A percentile compares a stretch with the other conserved stretches of the same genome.
phyloP scores from a whole-genome alignment of 257 asterid species.

The Cynanchum wilfordii region DNA sequence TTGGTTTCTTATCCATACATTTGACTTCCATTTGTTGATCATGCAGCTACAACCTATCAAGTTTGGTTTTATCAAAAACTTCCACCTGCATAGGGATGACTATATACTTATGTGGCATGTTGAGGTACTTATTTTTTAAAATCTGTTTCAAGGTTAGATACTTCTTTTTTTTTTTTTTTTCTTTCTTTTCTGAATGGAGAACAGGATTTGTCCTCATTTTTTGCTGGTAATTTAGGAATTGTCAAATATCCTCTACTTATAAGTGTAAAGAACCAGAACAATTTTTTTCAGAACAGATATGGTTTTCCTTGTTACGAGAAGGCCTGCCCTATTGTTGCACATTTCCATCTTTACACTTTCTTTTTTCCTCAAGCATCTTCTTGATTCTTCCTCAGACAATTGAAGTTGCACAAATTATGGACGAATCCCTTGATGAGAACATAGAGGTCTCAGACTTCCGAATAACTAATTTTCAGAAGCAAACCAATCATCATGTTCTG shows the following conservation, averaged over 20 bases:
- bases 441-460: constrained; percentile 53
- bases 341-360: constrained; percentile 1
- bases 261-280: constrained; percentile 60
- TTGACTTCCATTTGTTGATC: constrained; percentile 20
- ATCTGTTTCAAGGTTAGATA: too few relatives aligned
- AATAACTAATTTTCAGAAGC: constrained; percentile 36
- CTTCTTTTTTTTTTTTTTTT: constrained; percentile 11
- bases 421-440: constrained; percentile 62
- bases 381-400: constrained; percentile 53
- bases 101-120: constrained; percentile 72
- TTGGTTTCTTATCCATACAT: constrained; percentile 5
- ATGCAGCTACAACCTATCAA: constrained; percentile 56
- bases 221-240: constrained; percentile 77
- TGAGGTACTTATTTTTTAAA: constrained; percentile 49
- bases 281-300: constrained; percentile 52
- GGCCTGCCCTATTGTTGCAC: constrained; percentile 38
- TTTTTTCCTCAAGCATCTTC: background rate
- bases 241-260: constrained; percentile 78
- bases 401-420: constrained; percentile 84
- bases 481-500: constrained; percentile 34
- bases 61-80: constrained; percentile 45
- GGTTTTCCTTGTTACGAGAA: constrained; percentile 78
- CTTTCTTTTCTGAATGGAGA: constrained; percentile 93
- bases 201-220: constrained; percentile 82
- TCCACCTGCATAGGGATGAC: constrained; percentile 65